Percentiles rank a stretch among this genome's conserved stretches.
phyloP scores from a whole-genome alignment of 495 filamentous ascomycete species.

The Neurospora pannonica region DNA sequence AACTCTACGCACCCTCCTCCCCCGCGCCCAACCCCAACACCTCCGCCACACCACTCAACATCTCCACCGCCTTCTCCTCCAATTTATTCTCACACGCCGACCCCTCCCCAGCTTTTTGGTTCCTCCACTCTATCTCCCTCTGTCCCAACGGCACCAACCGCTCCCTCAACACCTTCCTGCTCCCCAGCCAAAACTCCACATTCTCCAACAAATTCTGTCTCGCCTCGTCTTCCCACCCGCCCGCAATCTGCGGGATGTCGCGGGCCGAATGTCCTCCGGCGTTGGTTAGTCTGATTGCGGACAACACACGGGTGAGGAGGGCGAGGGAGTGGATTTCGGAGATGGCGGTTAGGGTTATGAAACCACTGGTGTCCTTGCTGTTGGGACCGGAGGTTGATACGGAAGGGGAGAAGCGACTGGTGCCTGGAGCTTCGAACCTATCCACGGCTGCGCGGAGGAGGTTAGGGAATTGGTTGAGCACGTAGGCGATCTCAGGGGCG shows the following conservation, averaged over 20 bases:
- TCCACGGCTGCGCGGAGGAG: conserved; percentile 56
- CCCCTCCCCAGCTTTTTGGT: conserved; percentile 24
- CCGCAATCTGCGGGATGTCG: conserved; percentile 52
- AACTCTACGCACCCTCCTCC: conserved; percentile 16
- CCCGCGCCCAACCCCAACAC: conserved; percentile 39
- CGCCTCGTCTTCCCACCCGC: conserved; percentile 55
- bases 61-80: conserved; percentile 62
- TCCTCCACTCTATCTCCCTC: conserved; percentile 55
- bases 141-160: conserved; percentile 61
- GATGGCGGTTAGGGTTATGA: conserved; percentile 59
- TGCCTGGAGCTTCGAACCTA: conserved; percentile 40
- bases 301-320: conserved; percentile 58
- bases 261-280: conserved; percentile 23
- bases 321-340: conserved; percentile 70
- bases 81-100: conserved; percentile 47
- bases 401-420: too few relatives aligned
- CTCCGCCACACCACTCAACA: conserved; percentile 47
- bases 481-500: conserved; percentile 73
- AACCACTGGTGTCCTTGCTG: conserved; percentile 17
- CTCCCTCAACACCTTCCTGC: conserved; percentile 50
- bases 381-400: neutral
- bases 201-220: conserved; percentile 53
- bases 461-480: conserved; percentile 74
- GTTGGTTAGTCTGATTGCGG: conserved; percentile 49
- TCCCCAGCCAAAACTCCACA: conserved; percentile 62